Conservation (phyloP, 2,329 filamentous ascomycete genomes). For the Zymoseptoria ardabiliae region DNA sequence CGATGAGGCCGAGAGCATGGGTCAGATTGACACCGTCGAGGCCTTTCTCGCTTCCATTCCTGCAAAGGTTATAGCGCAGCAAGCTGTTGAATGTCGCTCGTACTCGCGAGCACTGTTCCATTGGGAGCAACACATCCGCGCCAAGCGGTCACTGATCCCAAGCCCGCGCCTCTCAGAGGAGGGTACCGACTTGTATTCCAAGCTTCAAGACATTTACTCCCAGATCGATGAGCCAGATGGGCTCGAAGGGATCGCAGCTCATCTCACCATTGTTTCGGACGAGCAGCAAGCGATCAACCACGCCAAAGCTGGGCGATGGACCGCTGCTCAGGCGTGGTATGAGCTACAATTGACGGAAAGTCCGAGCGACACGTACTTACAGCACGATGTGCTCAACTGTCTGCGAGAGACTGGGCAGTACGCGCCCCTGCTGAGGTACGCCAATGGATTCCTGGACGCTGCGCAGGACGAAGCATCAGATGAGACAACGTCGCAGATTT, state of each 20-base stretch:
- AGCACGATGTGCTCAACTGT: constrained; percentile 77
- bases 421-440: constrained; percentile 64
- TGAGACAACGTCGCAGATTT: constrained; percentile 1
- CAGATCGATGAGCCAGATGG: constrained; percentile 98
- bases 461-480: constrained; percentile 3
- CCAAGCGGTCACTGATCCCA: constrained; percentile 36
- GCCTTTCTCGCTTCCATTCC: constrained; percentile 62
- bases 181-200: constrained; percentile 45
- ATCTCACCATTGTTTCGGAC: constrained; percentile 78
- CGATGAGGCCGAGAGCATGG: constrained; percentile 46
- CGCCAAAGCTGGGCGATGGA: constrained; percentile 86
- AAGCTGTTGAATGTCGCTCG: constrained; percentile 88
- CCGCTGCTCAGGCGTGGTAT: constrained; percentile 95
- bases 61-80: constrained; percentile 65
- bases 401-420: constrained; percentile 94
- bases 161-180: constrained; percentile 36
- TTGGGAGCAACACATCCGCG: constrained; percentile 81
- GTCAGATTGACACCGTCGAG: constrained; percentile 60
- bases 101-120: constrained; percentile 90
- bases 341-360: constrained; percentile 78
- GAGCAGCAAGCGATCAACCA: constrained; percentile 91
- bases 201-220: constrained; percentile 87
- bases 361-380: constrained; percentile 68
- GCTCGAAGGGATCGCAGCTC: constrained; percentile 85
- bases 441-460: constrained; percentile 59